These are phyloP conservation scores for Dictyostelium brefeldianum DNA, from an alignment of 78 protist species.

Conservation along the genomic window DNA sequence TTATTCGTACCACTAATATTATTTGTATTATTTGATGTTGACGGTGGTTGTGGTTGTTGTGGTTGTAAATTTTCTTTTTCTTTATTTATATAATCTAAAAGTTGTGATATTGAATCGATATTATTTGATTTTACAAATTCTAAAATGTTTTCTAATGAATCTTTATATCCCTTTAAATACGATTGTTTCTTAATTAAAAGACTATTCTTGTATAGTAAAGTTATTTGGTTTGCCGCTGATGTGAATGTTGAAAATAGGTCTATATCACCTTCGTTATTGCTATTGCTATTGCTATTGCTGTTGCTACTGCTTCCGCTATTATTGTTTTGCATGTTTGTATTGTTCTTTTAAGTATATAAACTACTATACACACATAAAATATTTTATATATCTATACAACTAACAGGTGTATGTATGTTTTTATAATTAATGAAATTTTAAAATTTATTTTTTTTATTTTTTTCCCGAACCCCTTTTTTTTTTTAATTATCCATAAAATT, in stretches of 20 bases:
- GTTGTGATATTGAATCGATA: not conserved
- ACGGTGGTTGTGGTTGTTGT: not conserved
- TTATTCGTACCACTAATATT: not conserved
- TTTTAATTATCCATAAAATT: too few species aligned
- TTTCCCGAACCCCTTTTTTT: too few species aligned
- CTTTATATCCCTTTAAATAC: slow-evolving; percentile 16
- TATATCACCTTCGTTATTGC: not conserved
- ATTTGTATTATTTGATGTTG: not conserved
- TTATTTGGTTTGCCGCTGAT: slow-evolving; percentile 18
- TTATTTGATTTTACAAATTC: slow-evolving; percentile 25
- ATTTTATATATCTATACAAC: too few species aligned
- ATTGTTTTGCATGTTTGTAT: not conserved
- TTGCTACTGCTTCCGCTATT: too few species aligned
- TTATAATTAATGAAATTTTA: too few species aligned
- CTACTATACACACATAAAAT: too few species aligned
- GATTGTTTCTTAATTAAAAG: not conserved
- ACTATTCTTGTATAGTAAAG: slow-evolving; percentile 24
- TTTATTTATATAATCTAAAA: slow-evolving; percentile 8
- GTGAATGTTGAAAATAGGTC: slow-evolving; percentile 13
- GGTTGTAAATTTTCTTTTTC: not conserved
- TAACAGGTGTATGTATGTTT: too few species aligned
- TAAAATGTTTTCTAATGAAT: not conserved
- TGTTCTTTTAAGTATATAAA: not conserved
- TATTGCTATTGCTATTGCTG: not conserved
- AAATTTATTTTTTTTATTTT: too few species aligned